Conservation (phyloP, 805 yeast genomes). For the Metschnikowia santaceciliae region DNA sequence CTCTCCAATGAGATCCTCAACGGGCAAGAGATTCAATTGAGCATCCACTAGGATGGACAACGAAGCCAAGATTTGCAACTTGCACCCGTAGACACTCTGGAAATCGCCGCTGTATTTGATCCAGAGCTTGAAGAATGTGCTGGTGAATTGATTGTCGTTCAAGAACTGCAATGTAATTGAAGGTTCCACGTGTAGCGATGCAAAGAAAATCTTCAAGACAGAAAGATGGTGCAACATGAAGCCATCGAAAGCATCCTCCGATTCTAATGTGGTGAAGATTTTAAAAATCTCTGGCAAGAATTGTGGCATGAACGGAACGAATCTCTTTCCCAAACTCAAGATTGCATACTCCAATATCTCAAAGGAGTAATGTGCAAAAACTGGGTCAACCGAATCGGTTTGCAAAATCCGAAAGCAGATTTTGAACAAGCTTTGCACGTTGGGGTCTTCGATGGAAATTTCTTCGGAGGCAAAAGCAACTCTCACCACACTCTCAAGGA, state of each 20-base stretch:
- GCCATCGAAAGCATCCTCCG: constrained; percentile 40
- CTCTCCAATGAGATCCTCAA: constrained; percentile 33
- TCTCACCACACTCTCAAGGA: constrained; percentile 51
- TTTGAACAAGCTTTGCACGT: constrained; percentile 35
- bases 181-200: constrained; percentile 38
- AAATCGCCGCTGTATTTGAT: constrained; percentile 43
- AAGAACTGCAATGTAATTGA: constrained; percentile 32
- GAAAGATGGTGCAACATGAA: constrained; percentile 42
- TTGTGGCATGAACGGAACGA: constrained; percentile 29
- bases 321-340: constrained; percentile 28
- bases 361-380: constrained; percentile 38
- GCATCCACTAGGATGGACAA: constrained; percentile 36
- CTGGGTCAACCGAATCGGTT: constrained; percentile 34
- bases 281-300: constrained; percentile 34
- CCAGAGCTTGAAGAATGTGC: constrained; percentile 45
- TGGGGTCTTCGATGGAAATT: constrained; percentile 35
- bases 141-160: constrained; percentile 34
- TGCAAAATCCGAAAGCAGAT: constrained; percentile 35
- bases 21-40: constrained; percentile 26
- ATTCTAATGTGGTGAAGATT: constrained; percentile 32
- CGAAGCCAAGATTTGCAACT: constrained; percentile 47
- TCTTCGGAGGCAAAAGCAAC: constrained; percentile 42
- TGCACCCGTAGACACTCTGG: constrained; percentile 54
- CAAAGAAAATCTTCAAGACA: constrained; percentile 41
- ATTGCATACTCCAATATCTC: constrained; percentile 36